Percentiles rank a stretch among this genome's conserved stretches.
Evolutionary conservation across 148 eudicot genomes (phyloP).

Genomic region (Chenopodium quinoa): DNA sequence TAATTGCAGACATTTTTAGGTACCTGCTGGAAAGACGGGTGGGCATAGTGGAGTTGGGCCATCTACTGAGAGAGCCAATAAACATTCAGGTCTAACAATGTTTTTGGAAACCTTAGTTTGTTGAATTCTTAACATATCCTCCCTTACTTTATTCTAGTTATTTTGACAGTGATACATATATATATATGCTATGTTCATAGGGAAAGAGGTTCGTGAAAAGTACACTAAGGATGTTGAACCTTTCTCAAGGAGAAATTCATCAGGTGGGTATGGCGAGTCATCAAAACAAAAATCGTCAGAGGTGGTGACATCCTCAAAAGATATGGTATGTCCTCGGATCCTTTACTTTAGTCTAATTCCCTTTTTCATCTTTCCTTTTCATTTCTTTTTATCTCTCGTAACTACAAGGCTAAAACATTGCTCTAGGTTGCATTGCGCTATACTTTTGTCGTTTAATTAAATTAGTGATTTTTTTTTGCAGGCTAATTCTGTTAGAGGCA

Average conservation of each 20-base stretch:
- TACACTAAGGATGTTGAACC: constrained; percentile 38
- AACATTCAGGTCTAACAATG: constrained; percentile 31
- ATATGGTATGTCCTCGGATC: neutral
- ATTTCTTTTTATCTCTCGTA: no score
- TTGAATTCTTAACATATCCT: neutral
- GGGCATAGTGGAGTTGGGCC: constrained; percentile 28
- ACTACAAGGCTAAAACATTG: no score
- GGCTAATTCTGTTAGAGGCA: constrained; percentile 34
- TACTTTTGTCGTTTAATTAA: neutral
- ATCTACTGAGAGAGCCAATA: constrained; percentile 27
- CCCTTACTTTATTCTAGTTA: neutral
- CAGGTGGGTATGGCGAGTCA: constrained; percentile 37
- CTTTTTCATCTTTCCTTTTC: neutral
- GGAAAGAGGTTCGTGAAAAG: constrained; percentile 37
- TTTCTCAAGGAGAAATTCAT: constrained; percentile 34
- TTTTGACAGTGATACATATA: neutral
- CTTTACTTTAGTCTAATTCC: no score
- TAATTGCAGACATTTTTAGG: constrained; percentile 15
- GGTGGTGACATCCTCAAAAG: constrained; percentile 28
- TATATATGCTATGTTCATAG: constrained; percentile 17
- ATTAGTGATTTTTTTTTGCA: constrained; percentile 1
- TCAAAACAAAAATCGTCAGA: constrained; percentile 38
- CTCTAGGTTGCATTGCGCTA: neutral
- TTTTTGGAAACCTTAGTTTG: neutral
- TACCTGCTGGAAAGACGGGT: constrained; percentile 27